Percentiles rank a stretch among this genome's conserved stretches.
Conservation (phyloP, 202 grass and related monocot species). For the Bolboschoenoplectus hybrid region DNA sequence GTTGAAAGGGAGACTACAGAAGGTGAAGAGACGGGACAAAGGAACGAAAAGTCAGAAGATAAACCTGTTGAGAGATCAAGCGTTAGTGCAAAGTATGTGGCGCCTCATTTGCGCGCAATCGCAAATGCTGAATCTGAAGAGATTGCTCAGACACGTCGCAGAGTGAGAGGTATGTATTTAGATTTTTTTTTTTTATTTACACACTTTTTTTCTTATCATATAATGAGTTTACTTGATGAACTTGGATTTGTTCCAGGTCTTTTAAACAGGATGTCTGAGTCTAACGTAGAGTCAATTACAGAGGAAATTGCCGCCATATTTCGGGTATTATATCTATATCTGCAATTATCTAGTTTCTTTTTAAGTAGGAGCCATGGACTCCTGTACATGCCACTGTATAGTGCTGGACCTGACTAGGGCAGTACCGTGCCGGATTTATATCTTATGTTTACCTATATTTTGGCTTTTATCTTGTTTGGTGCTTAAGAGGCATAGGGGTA, state of each 20-base stretch:
- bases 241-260: slow-evolving; percentile 58
- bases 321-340: slow-evolving; percentile 50
- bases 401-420: neutral
- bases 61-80: slow-evolving; percentile 42
- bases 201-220: neutral
- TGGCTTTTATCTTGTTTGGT: neutral
- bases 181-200: slow-evolving; percentile 36
- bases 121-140: slow-evolving; percentile 73
- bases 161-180: slow-evolving; percentile 63
- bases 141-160: slow-evolving; percentile 54
- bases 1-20: slow-evolving; percentile 44
- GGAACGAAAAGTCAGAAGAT: slow-evolving; percentile 4
- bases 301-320: slow-evolving; percentile 77
- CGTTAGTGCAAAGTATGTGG: slow-evolving; percentile 59
- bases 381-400: neutral
- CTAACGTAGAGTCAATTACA: slow-evolving; percentile 85
- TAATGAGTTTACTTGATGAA: slow-evolving; percentile 38
- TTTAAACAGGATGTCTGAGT: slow-evolving; percentile 80
- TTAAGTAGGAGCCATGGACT: neutral
- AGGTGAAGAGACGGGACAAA: slow-evolving; percentile 40
- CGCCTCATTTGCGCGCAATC: slow-evolving; percentile 53
- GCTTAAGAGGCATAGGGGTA: neutral
- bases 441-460: neutral
- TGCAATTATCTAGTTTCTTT: neutral
- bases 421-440: neutral